These are phyloP conservation scores for Aspergillus sp. DNA, from an alignment of 2,329 filamentous ascomycete species.

Conservation along the genomic window DNA sequence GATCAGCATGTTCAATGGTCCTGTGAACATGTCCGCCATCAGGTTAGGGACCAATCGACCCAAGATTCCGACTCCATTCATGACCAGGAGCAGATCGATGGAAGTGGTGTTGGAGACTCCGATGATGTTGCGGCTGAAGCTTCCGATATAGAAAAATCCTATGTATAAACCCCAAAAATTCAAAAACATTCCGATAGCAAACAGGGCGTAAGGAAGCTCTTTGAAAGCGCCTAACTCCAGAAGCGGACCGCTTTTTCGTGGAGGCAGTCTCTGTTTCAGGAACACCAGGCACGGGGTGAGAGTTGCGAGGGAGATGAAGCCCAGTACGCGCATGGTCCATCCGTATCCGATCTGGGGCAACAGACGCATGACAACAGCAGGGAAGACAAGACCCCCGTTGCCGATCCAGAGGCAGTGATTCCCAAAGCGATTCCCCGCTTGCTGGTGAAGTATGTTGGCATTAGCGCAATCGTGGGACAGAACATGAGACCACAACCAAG, in stretches of 20 bases:
- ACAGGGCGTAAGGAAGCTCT: slow-evolving; percentile 44
- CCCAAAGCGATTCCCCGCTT: slow-evolving; percentile 58
- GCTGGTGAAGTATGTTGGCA: slow-evolving; percentile 58
- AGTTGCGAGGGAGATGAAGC: slow-evolving; percentile 53
- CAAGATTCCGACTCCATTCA: slow-evolving; percentile 59
- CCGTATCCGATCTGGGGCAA: slow-evolving; percentile 58
- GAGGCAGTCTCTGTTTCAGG: slow-evolving; percentile 46
- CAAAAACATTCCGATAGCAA: slow-evolving; percentile 38
- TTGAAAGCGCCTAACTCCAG: slow-evolving; percentile 50
- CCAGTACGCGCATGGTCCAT: slow-evolving; percentile 61
- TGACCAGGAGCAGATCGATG: slow-evolving; percentile 58
- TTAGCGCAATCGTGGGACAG: slow-evolving; percentile 49
- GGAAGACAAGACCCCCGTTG: slow-evolving; percentile 62
- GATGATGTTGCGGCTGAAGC: slow-evolving; percentile 36
- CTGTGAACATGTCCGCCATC: slow-evolving; percentile 53
- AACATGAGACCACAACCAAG: slow-evolving; percentile 54
- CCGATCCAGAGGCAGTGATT: slow-evolving; percentile 55
- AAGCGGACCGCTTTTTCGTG: slow-evolving; percentile 46
- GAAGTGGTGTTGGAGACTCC: slow-evolving; percentile 41
- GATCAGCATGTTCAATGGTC: slow-evolving; percentile 58
- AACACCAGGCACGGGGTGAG: slow-evolving; percentile 39
- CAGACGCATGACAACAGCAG: slow-evolving; percentile 52
- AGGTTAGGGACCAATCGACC: slow-evolving; percentile 57
- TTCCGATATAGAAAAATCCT: slow-evolving; percentile 47
- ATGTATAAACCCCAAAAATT: slow-evolving; percentile 52